A percentile compares a stretch with the other conserved stretches of the same genome.
Conservation (phyloP, 306 rosid genomes). For the Begonia masoniana region DNA sequence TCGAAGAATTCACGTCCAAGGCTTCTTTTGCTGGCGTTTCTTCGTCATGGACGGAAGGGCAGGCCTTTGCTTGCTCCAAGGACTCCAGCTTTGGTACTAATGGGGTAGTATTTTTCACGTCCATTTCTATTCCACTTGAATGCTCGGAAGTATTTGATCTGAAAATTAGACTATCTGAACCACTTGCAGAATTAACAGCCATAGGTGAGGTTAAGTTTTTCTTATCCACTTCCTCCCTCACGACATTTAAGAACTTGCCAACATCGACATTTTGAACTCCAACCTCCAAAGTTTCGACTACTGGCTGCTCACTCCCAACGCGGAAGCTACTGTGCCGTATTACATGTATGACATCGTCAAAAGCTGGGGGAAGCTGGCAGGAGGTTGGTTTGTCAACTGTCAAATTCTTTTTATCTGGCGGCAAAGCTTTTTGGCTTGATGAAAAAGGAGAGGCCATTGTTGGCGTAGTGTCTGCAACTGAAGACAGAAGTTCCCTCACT, state of each 20-base stretch:
- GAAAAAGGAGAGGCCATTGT: conserved; percentile 4
- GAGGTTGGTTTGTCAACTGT: conserved; percentile 38
- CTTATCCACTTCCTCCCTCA: conserved; percentile 62
- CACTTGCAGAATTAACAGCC: conserved; percentile 27
- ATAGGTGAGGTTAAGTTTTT: conserved; percentile 27
- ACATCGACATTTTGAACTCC: conserved; percentile 85
- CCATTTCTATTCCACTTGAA: conserved; percentile 1
- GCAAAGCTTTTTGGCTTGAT: conserved; percentile 36
- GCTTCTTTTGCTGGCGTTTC: conserved; percentile 50
- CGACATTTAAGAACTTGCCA: conserved; percentile 55
- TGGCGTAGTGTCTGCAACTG: conserved; percentile 22
- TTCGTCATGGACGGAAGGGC: conserved; percentile 33
- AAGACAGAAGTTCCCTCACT: conserved; percentile 52
- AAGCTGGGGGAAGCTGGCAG: conserved; percentile 69
- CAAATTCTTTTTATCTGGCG: conserved; percentile 37
- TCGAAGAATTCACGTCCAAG: conserved; percentile 73
- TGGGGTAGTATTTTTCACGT: conserved; percentile 21
- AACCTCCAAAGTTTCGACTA: conserved; percentile 65
- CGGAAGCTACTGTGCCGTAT: conserved; percentile 97
- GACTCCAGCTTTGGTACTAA: conserved; percentile 34
- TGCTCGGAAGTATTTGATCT: conserved; percentile 12
- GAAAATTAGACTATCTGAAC: conserved; percentile 36
- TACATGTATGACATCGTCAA: conserved; percentile 91
- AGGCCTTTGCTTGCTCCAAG: conserved; percentile 28
- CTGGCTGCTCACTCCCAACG: conserved; percentile 75